These are phyloP conservation scores for Pythium dissotocum DNA, from an alignment of 352 stramenopile genomes.

Conservation along the genomic window DNA sequence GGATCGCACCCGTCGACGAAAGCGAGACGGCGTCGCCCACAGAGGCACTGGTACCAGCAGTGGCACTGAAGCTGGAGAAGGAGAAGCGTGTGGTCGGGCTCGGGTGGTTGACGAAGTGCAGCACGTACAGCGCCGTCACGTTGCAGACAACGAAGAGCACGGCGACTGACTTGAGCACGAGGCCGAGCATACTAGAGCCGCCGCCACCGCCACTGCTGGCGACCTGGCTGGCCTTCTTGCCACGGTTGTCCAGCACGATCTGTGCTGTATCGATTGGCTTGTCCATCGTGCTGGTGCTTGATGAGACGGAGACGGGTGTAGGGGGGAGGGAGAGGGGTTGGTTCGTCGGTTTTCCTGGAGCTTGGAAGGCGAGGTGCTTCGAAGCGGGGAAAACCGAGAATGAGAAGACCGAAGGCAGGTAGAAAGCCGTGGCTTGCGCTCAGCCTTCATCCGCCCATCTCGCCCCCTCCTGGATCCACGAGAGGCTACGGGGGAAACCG, in stretches of 20 bases:
- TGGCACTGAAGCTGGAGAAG: constrained; percentile 35
- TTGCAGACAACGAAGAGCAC: constrained; percentile 67
- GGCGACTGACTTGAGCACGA: constrained; percentile 30
- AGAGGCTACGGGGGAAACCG: neutral
- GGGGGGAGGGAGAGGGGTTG: neutral
- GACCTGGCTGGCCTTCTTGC: neutral
- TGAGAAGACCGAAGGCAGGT: constrained; percentile 7
- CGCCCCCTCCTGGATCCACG: neutral
- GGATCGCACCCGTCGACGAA: constrained; percentile 32
- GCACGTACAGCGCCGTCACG: constrained; percentile 55
- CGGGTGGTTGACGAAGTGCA: constrained; percentile 62
- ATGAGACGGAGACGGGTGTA: neutral
- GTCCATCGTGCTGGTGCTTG: constrained; percentile 9
- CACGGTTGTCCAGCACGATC: constrained; percentile 41
- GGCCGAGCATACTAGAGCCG: neutral
- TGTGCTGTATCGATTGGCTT: constrained; percentile 48
- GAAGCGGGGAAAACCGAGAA: constrained; percentile 24
- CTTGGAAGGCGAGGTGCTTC: constrained; percentile 9
- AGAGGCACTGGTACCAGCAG: constrained; percentile 12
- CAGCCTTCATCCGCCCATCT: neutral
- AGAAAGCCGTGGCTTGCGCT: neutral
- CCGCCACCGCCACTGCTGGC: neutral
- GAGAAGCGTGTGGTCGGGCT: constrained; percentile 43
- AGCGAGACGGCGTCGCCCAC: constrained; percentile 39
- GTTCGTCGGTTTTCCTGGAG: constrained; percentile 10